Conservation (phyloP, 2,329 filamentous ascomycete species). For the Trichoderma lentiforme region DNA sequence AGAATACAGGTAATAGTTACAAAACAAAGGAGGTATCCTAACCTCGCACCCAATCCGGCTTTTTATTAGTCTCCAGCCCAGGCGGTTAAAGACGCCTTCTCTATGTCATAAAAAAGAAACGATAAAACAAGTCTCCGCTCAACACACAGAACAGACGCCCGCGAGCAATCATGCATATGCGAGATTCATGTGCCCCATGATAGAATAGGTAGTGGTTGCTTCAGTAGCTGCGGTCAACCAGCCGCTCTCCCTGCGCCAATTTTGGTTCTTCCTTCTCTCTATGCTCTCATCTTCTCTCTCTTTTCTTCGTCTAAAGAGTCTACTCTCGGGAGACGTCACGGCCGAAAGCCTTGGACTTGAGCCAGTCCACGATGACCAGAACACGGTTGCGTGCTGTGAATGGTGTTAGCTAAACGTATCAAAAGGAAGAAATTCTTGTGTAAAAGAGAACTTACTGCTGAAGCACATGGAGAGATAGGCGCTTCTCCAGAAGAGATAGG, state of each 20-base stretch:
- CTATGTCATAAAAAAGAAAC: conserved; percentile 18
- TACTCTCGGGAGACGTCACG: conserved; percentile 89
- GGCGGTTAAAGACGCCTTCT: conserved; percentile 8
- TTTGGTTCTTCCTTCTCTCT: conserved; percentile 22
- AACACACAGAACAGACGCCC: conserved; percentile 16
- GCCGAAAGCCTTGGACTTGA: conserved; percentile 95
- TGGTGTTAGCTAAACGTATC: conserved; percentile 18
- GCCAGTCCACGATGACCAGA: conserved; percentile 89
- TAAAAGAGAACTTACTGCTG: conserved; percentile 68
- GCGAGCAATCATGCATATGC: conserved; percentile 11
- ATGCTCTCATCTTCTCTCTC: neutral
- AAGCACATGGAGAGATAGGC: conserved; percentile 99
- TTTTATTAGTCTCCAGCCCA: conserved; percentile 14
- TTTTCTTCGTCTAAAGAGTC: neutral
- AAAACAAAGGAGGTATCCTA: conserved; percentile 11
- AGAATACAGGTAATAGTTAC: conserved; percentile 10
- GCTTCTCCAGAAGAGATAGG: conserved; percentile 97
- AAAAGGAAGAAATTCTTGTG: conserved; percentile 29
- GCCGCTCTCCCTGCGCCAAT: conserved; percentile 4
- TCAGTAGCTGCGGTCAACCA: conserved; percentile 1
- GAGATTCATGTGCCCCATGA: conserved; percentile 2
- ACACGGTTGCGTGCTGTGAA: conserved; percentile 81
- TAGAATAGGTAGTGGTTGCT: neutral
- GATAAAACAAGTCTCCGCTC: conserved; percentile 8
- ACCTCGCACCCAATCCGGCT: conserved; percentile 6